Evolutionary conservation across 345 rosid genomes (phyloP).

Genomic region (Litchi chinensis): DNA sequence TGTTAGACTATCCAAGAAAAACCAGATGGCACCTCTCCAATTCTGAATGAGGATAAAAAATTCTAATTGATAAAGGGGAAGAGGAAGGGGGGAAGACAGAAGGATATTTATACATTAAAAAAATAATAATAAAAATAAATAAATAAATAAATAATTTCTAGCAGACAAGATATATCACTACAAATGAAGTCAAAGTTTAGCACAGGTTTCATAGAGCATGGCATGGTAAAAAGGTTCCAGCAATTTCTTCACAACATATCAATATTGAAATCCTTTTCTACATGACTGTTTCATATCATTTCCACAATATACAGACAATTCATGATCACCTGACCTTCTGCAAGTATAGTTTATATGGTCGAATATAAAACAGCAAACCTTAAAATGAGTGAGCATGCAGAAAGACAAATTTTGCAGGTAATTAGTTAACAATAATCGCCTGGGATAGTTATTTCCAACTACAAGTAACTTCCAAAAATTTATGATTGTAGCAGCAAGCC

Average conservation of each 20-base stretch:
- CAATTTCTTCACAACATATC: slow-evolving; percentile 2
- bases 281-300: not conserved
- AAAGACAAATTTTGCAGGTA: slow-evolving; percentile 10
- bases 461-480: slow-evolving; percentile 8
- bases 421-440: slow-evolving; percentile 14
- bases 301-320: not conserved
- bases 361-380: slow-evolving; percentile 5
- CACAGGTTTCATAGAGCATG: not conserved
- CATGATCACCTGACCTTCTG: not conserved
- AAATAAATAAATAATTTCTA: not conserved
- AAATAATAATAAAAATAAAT: too few species aligned
- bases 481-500: not conserved
- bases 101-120: not conserved
- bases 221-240: not conserved
- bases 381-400: slow-evolving; percentile 1
- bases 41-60: not conserved
- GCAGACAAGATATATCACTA: not conserved
- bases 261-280: not conserved
- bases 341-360: not conserved
- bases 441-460: not conserved
- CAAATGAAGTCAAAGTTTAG: not conserved
- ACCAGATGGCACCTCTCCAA: not conserved
- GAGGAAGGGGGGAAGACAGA: not conserved
- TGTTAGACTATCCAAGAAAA: not conserved
- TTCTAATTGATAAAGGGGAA: not conserved